These are phyloP conservation scores for Suillus hirtellus DNA, from an alignment of 768 basidiomycete genomes.

Conservation along the genomic window DNA sequence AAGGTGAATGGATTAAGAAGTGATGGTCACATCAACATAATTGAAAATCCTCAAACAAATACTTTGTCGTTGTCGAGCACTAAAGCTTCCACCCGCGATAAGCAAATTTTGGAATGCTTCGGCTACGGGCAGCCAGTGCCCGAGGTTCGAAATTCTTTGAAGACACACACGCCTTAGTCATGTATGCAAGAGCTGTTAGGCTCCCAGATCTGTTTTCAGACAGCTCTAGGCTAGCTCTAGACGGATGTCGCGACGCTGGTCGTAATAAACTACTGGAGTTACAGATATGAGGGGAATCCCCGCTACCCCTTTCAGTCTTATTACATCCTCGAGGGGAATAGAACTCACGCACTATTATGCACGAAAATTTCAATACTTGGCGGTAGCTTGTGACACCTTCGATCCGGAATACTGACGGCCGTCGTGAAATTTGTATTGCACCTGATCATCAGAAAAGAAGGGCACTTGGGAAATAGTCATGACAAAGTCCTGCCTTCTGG, in stretches of 20 bases:
- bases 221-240: not conserved
- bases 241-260: not conserved
- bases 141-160: too few species aligned
- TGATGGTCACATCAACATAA: not conserved
- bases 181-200: not conserved
- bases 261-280: not conserved
- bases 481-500: not conserved
- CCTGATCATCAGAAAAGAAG: not conserved
- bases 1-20: slow-evolving; percentile 1
- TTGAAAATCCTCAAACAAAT: slow-evolving; percentile 1
- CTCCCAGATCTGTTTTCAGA: not conserved
- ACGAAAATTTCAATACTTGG: not conserved
- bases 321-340: not conserved
- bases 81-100: not conserved
- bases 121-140: slow-evolving; percentile 2
- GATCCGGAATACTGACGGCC: not conserved
- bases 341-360: slow-evolving; percentile 1
- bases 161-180: not conserved
- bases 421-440: not conserved
- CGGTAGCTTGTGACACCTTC: slow-evolving; percentile 1
- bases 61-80: not conserved
- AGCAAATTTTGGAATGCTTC: slow-evolving; percentile 1
- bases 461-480: not conserved
- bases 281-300: not conserved
- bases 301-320: slow-evolving; percentile 5